Evolutionary conservation across 208 protist genomes (phyloP), one percentile per base, ranked within the genome.

Genomic region (Wallacemonas rigidus): DNA sequence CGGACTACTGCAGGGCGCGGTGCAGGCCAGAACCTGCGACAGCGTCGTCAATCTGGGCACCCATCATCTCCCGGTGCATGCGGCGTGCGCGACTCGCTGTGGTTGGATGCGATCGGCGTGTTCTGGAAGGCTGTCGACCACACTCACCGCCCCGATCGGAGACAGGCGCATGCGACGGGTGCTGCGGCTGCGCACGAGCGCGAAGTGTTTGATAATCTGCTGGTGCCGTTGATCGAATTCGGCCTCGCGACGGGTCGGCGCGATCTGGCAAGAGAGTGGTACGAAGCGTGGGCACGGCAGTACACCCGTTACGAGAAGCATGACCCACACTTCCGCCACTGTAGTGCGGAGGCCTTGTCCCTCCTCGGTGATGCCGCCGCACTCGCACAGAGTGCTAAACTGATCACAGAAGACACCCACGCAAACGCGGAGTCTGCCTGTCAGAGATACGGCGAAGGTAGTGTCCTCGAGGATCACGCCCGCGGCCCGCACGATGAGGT

Each of bases 61-160:
- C 26, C 0, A 26, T 26, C 26, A 26, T 26, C 26, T 26, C 26
- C 26, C 26, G 26, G 26, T 26, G 26, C 26, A 26, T 0, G 26
- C 15, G 15, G 44, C 41, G 61, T 65, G 45, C 48, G 61, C 14
- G 38, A 17, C 11, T 73, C 73, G 2, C 54, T 84, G 60, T 94
- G 89, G 89, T 35, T 85, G 35, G 69, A 77, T 45, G 86, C 86
- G 1, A 73, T 89, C 9, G 62, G 77, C 12, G 82, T 94, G 36
- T 94, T 86, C 71, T 91, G 89, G 89, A 77, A 75, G n/a, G 89
- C 89, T 1, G 86, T 94, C 26, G 84, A 91, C 55, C 89, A 94
- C 69, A 89, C 77, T 45, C 35, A 63, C 56, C 56, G 8, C 3
- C 56, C 14, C 43, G 36, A 41, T 43, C 56, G 53, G 9, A n/a